These are phyloP conservation scores for Hysterium pulicare DNA, from an alignment of 2,329 filamentous ascomycete species.

Conservation along the genomic window DNA sequence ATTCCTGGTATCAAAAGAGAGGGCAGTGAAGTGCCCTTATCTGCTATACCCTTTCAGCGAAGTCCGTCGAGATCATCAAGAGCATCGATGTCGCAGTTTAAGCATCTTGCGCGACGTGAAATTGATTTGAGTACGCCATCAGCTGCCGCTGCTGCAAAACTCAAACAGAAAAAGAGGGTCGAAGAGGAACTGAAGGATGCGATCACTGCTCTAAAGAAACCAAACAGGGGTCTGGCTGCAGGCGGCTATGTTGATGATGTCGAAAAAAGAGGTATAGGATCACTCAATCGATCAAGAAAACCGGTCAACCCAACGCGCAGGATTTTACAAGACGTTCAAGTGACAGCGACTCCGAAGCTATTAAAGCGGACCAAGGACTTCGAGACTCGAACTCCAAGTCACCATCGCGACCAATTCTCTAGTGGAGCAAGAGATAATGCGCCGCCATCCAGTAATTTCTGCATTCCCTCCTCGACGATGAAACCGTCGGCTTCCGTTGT, in stretches of 20 bases:
- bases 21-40: constrained; percentile 57
- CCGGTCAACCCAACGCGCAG: constrained; percentile 25
- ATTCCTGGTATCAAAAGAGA: constrained; percentile 66
- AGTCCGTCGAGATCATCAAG: constrained; percentile 39
- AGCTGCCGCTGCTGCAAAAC: constrained; percentile 54
- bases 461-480: constrained; percentile 41
- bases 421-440: constrained; percentile 13
- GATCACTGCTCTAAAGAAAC: constrained; percentile 70
- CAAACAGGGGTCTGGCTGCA: constrained; percentile 68
- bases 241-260: constrained; percentile 65
- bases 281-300: constrained; percentile 26
- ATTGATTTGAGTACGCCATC: constrained; percentile 54
- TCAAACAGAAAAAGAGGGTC: constrained; percentile 63
- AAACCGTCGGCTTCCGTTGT: constrained; percentile 23
- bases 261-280: constrained; percentile 51
- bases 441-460: constrained; percentile 27
- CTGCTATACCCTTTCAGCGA: constrained; percentile 49
- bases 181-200: constrained; percentile 71
- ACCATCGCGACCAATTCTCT: constrained; percentile 24
- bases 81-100: constrained; percentile 40
- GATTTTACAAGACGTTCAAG: constrained; percentile 33
- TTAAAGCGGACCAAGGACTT: constrained; percentile 30
- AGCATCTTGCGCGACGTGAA: constrained; percentile 50
- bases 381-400: constrained; percentile 26
- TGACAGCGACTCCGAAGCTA: constrained; percentile 43